These are phyloP conservation scores for Nidula microcarpa DNA, from an alignment of 768 basidiomycete genomes.

Conservation along the genomic window DNA sequence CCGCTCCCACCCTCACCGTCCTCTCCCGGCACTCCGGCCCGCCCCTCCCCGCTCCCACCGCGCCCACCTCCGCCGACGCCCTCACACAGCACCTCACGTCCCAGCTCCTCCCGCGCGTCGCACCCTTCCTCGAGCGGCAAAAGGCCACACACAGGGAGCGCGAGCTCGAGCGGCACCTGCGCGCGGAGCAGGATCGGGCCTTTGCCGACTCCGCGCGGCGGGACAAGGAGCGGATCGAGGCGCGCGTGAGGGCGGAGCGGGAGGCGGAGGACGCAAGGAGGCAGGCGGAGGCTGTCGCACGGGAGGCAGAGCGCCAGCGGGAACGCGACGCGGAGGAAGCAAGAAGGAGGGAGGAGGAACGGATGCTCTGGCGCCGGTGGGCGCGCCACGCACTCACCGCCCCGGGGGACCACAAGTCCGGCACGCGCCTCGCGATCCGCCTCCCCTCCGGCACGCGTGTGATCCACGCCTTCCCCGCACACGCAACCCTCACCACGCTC, in stretches of 20 bases:
- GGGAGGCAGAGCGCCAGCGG: constrained; percentile 38
- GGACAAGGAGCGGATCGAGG: constrained; percentile 69
- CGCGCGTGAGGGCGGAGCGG: constrained; percentile 41
- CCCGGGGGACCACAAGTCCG: constrained; percentile 16
- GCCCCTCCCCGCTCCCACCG: constrained; percentile 27
- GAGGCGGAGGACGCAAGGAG: constrained; percentile 29
- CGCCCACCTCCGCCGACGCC: constrained; percentile 58
- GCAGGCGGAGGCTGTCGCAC: constrained; percentile 43
- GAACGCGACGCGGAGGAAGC: constrained; percentile 12
- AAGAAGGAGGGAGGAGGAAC: constrained; percentile 15
- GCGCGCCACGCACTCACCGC: constrained; percentile 44
- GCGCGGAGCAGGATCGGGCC: constrained; percentile 81
- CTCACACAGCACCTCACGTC: constrained; percentile 66
- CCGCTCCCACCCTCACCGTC: constrained; percentile 62
- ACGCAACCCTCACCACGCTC: constrained; percentile 54
- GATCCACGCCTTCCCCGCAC: constrained; percentile 50
- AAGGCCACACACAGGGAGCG: constrained; percentile 45
- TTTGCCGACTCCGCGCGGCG: constrained; percentile 60
- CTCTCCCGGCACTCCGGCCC: constrained; percentile 84
- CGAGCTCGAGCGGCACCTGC: constrained; percentile 53
- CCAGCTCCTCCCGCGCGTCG: constrained; percentile 78
- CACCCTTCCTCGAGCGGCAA: constrained; percentile 68
- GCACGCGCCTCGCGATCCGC: constrained; percentile 49
- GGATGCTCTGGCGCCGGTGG: constrained; percentile 60
- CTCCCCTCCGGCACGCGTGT: constrained; percentile 54